Conservation (phyloP, 495 filamentous ascomycete genomes). For the Hypoxylon rickii region DNA sequence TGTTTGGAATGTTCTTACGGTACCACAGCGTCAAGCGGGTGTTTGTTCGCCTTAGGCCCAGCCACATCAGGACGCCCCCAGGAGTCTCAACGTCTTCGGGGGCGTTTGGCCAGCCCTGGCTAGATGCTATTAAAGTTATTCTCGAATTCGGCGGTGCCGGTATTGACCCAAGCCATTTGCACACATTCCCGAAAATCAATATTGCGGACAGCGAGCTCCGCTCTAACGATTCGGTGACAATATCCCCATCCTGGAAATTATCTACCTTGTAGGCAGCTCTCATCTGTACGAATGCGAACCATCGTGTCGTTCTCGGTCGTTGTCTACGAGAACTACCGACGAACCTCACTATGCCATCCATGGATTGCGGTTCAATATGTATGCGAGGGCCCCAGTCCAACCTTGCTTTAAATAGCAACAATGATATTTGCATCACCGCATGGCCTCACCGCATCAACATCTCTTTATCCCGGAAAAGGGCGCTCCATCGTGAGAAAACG, state of each 20-base stretch:
- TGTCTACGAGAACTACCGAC: neutral
- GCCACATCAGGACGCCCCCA: neutral
- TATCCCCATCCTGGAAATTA: too few relatives aligned
- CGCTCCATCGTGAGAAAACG: constrained; percentile 12
- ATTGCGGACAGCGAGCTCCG: constrained; percentile 20
- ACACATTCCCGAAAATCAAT: constrained; percentile 1
- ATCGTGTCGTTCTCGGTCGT: neutral
- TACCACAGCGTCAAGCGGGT: neutral
- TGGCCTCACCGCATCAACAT: constrained; percentile 14
- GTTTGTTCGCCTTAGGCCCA: neutral
- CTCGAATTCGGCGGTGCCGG: too few relatives aligned
- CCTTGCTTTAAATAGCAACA: constrained; percentile 22
- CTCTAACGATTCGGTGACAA: constrained; percentile 1
- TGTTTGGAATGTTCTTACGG: neutral
- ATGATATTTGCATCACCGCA: constrained; percentile 11
- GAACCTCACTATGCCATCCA: neutral
- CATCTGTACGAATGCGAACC: neutral
- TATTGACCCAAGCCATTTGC: constrained; percentile 13
- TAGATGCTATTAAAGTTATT: neutral
- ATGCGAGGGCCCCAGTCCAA: neutral
- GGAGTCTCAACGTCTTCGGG: neutral
- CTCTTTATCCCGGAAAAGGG: constrained; percentile 22
- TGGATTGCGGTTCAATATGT: constrained; percentile 4
- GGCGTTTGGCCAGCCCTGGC: neutral
- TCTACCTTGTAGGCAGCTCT: neutral